Evolutionary conservation across 2,329 filamentous ascomycete genomes (phyloP), one percentile per base, ranked within the genome.

Genomic region (Aspergillus cejpii): DNA sequence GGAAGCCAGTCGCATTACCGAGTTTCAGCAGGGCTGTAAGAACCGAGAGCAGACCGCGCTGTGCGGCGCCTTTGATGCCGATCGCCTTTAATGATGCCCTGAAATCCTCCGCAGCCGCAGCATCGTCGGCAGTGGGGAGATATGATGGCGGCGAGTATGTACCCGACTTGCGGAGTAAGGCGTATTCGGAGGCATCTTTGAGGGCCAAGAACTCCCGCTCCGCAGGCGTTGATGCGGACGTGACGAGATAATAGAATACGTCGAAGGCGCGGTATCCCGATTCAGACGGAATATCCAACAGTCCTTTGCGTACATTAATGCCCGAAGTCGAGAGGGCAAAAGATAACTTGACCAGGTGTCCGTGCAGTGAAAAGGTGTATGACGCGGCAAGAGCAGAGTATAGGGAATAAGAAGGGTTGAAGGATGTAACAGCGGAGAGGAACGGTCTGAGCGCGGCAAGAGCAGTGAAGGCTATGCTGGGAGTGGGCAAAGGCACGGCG

Each of bases 201-300:
- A 98, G 77, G 20, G 85, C 82, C 11, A 98, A 72, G 49, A 90
- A 94, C 62, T 97, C 91, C 44, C 88, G 78, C 69, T 98, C 92
- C 1, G 88, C 84, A 3, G 85, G 81, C 1, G 87, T 92, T 0
- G 92, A 94, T 0, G 87, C 85, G n/a, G 86, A 89, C 0, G 90
- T 94, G 33, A 97, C 76, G 1, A 98, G 80, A 59, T 96, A 97
- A 71, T 98, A 97, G 63, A 98, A 97, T 39, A 94, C 92, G 61
- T 98, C 91, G 57, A 98, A 98, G 3, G 91, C 92, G 51, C 92
- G 83, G 66, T 88, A 88, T 10, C 92, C 92, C 5, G 81, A 62
- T 61, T 95, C 82, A 0, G 81, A 68, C 0, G 92, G 87, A 12
- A 98, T 80, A 45, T 85, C 81, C 12, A 96, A 73, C 8, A 98